Percentiles rank a stretch among this genome's conserved stretches.
Conservation (phyloP, 768 basidiomycete genomes). For the Termitomyces sp. region DNA sequence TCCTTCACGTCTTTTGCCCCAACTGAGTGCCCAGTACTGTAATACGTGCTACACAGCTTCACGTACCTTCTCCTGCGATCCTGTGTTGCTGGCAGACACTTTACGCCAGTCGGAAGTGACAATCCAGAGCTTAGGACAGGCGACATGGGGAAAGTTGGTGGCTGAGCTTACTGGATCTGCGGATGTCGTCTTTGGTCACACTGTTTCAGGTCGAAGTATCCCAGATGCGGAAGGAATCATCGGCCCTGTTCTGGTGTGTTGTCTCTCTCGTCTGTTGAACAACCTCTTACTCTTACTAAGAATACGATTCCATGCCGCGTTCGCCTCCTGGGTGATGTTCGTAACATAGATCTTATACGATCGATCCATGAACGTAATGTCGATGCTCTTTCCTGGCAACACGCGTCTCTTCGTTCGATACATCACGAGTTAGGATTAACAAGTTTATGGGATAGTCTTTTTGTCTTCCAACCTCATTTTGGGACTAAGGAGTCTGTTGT, state of each 20-base stretch:
- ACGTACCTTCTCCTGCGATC: constrained; percentile 10
- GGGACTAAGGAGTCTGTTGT: constrained; percentile 11
- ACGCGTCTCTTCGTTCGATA: constrained; percentile 40
- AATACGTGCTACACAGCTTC: constrained; percentile 8
- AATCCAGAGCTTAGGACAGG: constrained; percentile 32
- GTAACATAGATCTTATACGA: constrained; percentile 31
- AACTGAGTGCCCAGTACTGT: neutral
- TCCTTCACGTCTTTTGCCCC: constrained; percentile 16
- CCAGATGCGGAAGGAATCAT: constrained; percentile 39
- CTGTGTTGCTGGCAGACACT: constrained; percentile 11
- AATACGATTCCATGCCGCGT: constrained; percentile 45
- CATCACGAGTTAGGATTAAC: constrained; percentile 28
- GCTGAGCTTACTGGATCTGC: constrained; percentile 26
- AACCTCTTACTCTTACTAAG: constrained; percentile 18
- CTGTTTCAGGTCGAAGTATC: constrained; percentile 40
- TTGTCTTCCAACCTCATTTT: constrained; percentile 38
- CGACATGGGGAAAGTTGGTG: constrained; percentile 23
- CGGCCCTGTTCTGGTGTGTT: constrained; percentile 42
- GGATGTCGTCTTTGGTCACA: constrained; percentile 45
- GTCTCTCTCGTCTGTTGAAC: neutral
- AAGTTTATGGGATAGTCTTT: constrained; percentile 38
- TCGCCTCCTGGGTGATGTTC: constrained; percentile 18
- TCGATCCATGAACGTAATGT: constrained; percentile 35
- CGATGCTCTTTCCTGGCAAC: constrained; percentile 39
- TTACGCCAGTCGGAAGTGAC: constrained; percentile 25